Evolutionary conservation across 1,284 basidiomycete species (phyloP), one percentile per base, ranked within the genome.

Genomic region (Inonotus hispidus): DNA sequence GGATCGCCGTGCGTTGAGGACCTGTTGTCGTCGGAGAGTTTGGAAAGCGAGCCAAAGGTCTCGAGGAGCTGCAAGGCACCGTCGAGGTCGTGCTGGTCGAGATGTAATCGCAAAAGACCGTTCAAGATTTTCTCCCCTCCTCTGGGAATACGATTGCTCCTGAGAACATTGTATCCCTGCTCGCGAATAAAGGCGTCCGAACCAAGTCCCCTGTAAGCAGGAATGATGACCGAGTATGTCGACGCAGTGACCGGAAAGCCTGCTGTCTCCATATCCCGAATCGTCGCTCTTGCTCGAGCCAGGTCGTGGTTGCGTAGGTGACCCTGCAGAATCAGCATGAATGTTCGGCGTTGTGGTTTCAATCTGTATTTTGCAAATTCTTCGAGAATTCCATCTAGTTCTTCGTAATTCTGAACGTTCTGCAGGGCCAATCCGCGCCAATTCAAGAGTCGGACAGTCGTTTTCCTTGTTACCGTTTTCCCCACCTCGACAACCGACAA

Each of bases 281-380:
- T 71, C 64, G 71, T 76, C 46, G 71, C 71, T 70, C 78, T 81
- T 53, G 86, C 86, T 47, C 76, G 75, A 60, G 70, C 66, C 50
- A 90, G 71, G 70, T 90, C 79, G 71, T 78, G 76, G 70, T 92
- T 92, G 68, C 81, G 84, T 57, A 92, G 74, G 69, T 85, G 79
- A 29, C 82, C 85, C 6, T 81, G 78, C 13, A 90, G 73, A 41
- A 90, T 75, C 16, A 87, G 74, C 67, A 88, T 85, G 69, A 80
- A 90, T 1, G 88, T 89, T 65, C 82, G 75, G 52, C 80, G 77
- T 53, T 77, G 80, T 25, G 85, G 85, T 16, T 66, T 66, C 45
- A 85, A 66, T 1, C 74, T 68, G 60, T 78, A 72, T 35, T 68
- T 66, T 47, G 74, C 68, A 74, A 87, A 89, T 57, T 82, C 77